Base-by-base conservation (phyloP, 2,329 filamentous ascomycete species). In the Neophaeococcomyces aloes region DNA sequence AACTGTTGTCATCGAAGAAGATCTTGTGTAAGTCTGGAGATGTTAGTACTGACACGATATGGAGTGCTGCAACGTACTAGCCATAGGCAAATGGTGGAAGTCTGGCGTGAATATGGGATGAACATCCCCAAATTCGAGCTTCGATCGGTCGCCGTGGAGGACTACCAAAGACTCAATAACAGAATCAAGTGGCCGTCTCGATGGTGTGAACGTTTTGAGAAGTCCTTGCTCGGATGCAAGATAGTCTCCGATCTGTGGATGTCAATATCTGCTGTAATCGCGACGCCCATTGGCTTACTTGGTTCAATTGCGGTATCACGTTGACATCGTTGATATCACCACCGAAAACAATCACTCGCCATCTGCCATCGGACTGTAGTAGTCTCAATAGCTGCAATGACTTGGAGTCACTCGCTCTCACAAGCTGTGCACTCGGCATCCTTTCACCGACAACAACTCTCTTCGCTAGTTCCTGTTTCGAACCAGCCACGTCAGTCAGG, bases 21-120 rank as follows among this genome's bases (percentile, higher is more conserved):
- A 73, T 66, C 48, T 80, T 80, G 51, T 76, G 70, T 0, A 79
- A 56, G 55, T 74, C n/a, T n/a, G n/a, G n/a, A n/a, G n/a, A n/a
- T n/a, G n/a, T n/a, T n/a, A n/a, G n/a, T n/a, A n/a, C n/a, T n/a
- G n/a, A n/a, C n/a, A n/a, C n/a, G n/a, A n/a, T n/a, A n/a, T n/a
- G n/a, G n/a, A n/a, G n/a, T n/a, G n/a, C n/a, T n/a, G n/a, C n/a
- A n/a, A n/a, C n/a, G n/a, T n/a, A n/a, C n/a, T 77, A 76, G 34
- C 2, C 29, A 27, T 41, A n/a, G 38, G 29, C 10, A 41, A n/a
- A 14, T 41, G 17, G 5, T 29, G 38, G 29, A 41, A n/a, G 7
- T 66, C 55, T 0, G 78, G 77, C 48, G 66, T 74, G 55, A 80
- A 82, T 40, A 67, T 68, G 1, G 62, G 56, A 0, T 75, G 77